A percentile compares a stretch with the other conserved stretches of the same genome.
Evolutionary conservation across 1,284 basidiomycete genomes (phyloP).

Genomic region (Peniophora sp.): DNA sequence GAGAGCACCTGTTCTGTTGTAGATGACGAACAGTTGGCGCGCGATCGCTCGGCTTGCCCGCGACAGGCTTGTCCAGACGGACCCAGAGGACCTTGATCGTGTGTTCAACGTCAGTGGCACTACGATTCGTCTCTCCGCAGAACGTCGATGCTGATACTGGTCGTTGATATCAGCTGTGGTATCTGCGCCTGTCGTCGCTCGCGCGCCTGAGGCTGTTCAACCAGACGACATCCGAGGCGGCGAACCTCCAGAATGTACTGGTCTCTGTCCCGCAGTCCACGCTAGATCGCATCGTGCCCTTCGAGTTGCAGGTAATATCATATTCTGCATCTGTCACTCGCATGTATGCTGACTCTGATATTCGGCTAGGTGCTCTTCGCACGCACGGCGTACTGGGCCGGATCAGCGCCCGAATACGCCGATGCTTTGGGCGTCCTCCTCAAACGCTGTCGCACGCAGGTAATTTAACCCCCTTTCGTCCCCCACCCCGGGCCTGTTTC

Average conservation of each 20-base stretch:
- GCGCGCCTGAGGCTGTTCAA: constrained; percentile 75
- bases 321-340: no score
- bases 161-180: constrained; percentile 55
- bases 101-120: constrained; percentile 54
- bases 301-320: constrained; percentile 42
- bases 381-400: constrained; percentile 66
- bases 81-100: constrained; percentile 55
- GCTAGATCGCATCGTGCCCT: constrained; percentile 59
- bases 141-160: neutral
- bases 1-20: constrained; percentile 5
- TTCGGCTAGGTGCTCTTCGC: constrained; percentile 55
- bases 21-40: constrained; percentile 83
- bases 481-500: no score
- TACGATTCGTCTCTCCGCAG: neutral
- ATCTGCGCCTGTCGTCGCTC: constrained; percentile 67
- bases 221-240: constrained; percentile 72
- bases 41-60: constrained; percentile 71
- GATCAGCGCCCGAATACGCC: constrained; percentile 66
- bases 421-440: constrained; percentile 76
- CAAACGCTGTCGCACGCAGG: constrained; percentile 50
- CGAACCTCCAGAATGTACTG: constrained; percentile 70
- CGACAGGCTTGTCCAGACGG: constrained; percentile 60
- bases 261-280: constrained; percentile 45
- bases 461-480: no score
- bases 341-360: no score